phyloP scores from a whole-genome alignment of 208 protist genomes.

The Trypanosoma mega region DNA sequence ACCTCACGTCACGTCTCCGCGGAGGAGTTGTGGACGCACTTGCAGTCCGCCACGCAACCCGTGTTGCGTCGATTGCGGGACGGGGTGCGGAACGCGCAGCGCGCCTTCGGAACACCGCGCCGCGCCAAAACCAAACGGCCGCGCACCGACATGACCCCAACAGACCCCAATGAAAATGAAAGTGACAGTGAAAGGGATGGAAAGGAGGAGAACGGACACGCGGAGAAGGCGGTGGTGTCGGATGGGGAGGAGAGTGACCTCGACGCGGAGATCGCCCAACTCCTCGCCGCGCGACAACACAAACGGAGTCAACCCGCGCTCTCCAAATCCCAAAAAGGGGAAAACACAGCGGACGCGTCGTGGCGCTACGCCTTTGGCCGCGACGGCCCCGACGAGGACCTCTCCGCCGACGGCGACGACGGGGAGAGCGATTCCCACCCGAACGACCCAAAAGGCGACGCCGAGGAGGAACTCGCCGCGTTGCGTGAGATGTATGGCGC shows the following conservation, averaged over 20 bases:
- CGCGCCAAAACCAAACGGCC: neutral
- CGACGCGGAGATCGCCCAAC: conserved; percentile 73
- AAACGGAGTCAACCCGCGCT: conserved; percentile 9
- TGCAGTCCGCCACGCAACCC: conserved; percentile 74
- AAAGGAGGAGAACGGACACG: conserved; percentile 23
- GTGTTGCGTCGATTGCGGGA: conserved; percentile 77
- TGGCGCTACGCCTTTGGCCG: conserved; percentile 88
- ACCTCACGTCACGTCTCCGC: conserved; percentile 60
- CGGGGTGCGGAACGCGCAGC: conserved; percentile 51
- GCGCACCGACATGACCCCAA: conserved; percentile 11
- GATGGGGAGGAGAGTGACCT: conserved; percentile 75
- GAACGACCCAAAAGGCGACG: conserved; percentile 33
- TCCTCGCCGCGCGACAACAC: conserved; percentile 51
- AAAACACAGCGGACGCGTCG: conserved; percentile 30
- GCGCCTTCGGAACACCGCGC: conserved; percentile 27
- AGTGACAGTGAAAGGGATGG: conserved; percentile 11
- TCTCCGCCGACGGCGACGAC: conserved; percentile 25
- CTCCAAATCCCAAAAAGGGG: conserved; percentile 19
- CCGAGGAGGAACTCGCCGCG: conserved; percentile 73
- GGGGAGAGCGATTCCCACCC: conserved; percentile 33
- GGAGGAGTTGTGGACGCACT: conserved; percentile 89
- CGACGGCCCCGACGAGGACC: conserved; percentile 34
- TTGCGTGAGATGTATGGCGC: conserved; percentile 88
- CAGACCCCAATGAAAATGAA: conserved; percentile 1
- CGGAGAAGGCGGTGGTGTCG: conserved; percentile 33